A percentile compares a stretch with the other conserved stretches of the same genome.
Conservation (phyloP, 441 rosid genomes). For the Iberis amara region DNA sequence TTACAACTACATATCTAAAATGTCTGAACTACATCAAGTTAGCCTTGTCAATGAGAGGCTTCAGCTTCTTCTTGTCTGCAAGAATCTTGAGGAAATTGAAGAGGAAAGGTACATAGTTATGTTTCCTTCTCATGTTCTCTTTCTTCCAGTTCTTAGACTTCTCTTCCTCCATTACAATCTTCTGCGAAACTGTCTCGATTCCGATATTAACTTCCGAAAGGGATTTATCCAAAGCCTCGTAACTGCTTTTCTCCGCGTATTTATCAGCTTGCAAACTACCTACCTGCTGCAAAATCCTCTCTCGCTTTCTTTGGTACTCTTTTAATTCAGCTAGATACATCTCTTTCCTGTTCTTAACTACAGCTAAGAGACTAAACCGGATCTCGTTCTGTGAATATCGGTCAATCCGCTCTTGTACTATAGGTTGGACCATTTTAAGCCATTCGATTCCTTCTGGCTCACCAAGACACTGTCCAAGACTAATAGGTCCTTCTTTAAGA, state of each 20-base stretch:
- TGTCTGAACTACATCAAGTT: background rate
- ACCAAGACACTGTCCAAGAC: conserved; percentile 31
- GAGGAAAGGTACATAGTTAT: conserved; percentile 34
- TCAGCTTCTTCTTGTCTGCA: conserved; percentile 32
- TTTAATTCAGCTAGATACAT: conserved; percentile 30
- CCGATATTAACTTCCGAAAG: conserved; percentile 31
- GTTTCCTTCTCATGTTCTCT: conserved; percentile 33
- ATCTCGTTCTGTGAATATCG: conserved; percentile 24
- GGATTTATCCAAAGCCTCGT: conserved; percentile 31
- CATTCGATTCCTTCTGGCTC: conserved; percentile 30
- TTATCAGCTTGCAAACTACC: conserved; percentile 48
- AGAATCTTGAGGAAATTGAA: conserved; percentile 37
- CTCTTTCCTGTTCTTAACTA: conserved; percentile 35
- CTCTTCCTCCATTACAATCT: conserved; percentile 35
- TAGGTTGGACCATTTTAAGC: conserved; percentile 31
- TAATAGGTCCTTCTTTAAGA: conserved; percentile 35
- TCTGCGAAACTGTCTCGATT: conserved; percentile 33
- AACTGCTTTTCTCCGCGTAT: conserved; percentile 33
- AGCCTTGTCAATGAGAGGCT: conserved; percentile 34
- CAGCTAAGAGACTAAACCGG: conserved; percentile 31
- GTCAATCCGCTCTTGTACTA: conserved; percentile 31
- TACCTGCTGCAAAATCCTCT: conserved; percentile 32
- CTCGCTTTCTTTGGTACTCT: conserved; percentile 31
- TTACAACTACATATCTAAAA: background rate
- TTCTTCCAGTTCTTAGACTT: conserved; percentile 35